Conservation (phyloP, 306 rosid genomes). For the Cicer pinnatifidum region DNA sequence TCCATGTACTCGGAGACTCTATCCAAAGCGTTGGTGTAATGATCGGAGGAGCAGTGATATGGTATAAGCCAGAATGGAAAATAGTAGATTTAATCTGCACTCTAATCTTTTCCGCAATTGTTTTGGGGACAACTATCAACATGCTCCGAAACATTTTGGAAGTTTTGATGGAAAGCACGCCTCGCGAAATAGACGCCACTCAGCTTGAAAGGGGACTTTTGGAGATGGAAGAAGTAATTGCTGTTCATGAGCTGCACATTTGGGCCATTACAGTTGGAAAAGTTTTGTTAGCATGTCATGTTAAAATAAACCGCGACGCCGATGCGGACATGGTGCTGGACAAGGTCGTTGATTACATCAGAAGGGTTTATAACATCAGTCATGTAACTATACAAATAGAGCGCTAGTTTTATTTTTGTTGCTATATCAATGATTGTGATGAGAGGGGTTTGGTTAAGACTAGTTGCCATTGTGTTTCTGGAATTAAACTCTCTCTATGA, state of each 20-base stretch:
- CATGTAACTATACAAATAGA: conserved; percentile 83
- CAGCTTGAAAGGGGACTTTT: conserved; percentile 63
- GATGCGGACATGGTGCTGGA: conserved; percentile 72
- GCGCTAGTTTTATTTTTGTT: conserved; percentile 47
- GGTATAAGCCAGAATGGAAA: conserved; percentile 71
- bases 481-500: conserved; percentile 36
- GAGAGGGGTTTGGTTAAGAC: conserved; percentile 31
- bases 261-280: conserved; percentile 87
- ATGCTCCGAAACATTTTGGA: conserved; percentile 76
- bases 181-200: conserved; percentile 76
- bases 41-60: conserved; percentile 81
- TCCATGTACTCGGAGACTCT: conserved; percentile 81
- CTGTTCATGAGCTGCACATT: conserved; percentile 79
- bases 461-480: conserved; percentile 27
- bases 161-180: conserved; percentile 82
- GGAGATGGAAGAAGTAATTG: conserved; percentile 78
- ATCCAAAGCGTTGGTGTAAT: conserved; percentile 78
- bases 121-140: conserved; percentile 69
- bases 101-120: conserved; percentile 64
- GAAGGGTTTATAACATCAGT: conserved; percentile 74
- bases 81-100: conserved; percentile 77
- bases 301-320: conserved; percentile 77
- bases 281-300: conserved; percentile 77
- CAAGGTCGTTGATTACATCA: conserved; percentile 66
- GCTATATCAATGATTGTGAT: conserved; percentile 28